Percentiles rank a stretch among this genome's conserved stretches.
Conservation (phyloP, 352 stramenopile species). For the Pythium dissotocum region DNA sequence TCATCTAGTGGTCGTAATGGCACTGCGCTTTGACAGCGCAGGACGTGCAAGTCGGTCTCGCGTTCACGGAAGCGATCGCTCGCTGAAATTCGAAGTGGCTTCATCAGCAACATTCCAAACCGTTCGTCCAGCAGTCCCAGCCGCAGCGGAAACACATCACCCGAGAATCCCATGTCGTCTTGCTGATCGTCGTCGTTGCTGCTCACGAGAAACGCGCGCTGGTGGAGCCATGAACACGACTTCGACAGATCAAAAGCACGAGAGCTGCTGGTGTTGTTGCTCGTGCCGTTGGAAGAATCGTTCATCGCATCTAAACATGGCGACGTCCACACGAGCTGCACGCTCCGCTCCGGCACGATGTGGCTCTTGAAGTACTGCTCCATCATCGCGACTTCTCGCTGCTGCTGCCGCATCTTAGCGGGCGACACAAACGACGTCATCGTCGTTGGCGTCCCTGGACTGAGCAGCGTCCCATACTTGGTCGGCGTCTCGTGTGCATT, state of each 20-base stretch:
- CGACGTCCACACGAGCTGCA: constrained; percentile 26
- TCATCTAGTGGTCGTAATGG: background rate
- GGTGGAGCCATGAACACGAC: background rate
- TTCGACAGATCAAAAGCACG: background rate
- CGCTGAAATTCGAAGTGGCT: constrained; percentile 6
- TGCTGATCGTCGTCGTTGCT: background rate
- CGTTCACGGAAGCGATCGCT: constrained; percentile 13
- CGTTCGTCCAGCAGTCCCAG: constrained; percentile 18
- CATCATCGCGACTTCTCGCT: constrained; percentile 25
- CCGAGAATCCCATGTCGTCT: background rate
- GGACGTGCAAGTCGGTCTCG: constrained; percentile 16
- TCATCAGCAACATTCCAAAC: constrained; percentile 21
- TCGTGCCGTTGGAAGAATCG: background rate
- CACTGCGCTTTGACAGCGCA: constrained; percentile 17
- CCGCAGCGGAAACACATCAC: constrained; percentile 2
- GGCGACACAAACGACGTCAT: constrained; percentile 25
- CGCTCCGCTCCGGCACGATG: constrained; percentile 22
- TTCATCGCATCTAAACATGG: constrained; percentile 21
- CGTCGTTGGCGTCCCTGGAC: background rate
- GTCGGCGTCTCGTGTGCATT: background rate
- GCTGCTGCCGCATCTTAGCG: constrained; percentile 26
- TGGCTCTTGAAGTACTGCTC: constrained; percentile 27
- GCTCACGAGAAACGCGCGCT: constrained; percentile 15
- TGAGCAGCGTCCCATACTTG: background rate
- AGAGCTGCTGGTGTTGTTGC: background rate